Percentiles rank a stretch among this genome's conserved stretches.
Evolutionary conservation across 352 stramenopile genomes (phyloP).

Genomic region (Plasmopara muralis): DNA sequence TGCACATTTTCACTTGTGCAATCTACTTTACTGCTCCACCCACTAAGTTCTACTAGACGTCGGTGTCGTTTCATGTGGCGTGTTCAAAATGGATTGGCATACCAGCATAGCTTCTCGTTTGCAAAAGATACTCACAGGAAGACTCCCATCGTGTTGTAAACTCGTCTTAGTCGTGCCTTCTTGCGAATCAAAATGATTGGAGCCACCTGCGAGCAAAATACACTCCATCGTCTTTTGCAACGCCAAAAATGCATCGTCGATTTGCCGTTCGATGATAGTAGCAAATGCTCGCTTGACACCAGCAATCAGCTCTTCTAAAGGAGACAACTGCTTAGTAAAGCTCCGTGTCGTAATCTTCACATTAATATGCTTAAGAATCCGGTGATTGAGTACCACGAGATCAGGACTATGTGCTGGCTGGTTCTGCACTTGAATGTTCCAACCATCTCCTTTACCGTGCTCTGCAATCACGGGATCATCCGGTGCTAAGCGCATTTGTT

Average conservation of each 20-base stretch:
- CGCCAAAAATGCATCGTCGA: constrained; percentile 22
- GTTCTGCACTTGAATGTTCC: constrained; percentile 35
- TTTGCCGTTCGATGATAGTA: constrained; percentile 14
- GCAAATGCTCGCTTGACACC: constrained; percentile 23
- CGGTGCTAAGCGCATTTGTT: constrained; percentile 29
- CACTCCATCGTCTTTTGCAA: constrained; percentile 41
- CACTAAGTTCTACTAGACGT: constrained; percentile 1
- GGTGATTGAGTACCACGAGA: constrained; percentile 30
- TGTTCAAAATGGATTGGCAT: constrained; percentile 21
- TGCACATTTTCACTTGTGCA: no score
- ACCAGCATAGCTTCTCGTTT: constrained; percentile 18
- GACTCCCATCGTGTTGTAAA: constrained; percentile 30
- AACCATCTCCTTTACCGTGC: constrained; percentile 23
- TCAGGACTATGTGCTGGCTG: constrained; percentile 34
- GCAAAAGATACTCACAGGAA: constrained; percentile 33
- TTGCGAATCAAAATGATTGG: constrained; percentile 29
- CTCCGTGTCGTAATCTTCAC: constrained; percentile 11
- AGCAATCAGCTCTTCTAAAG: constrained; percentile 21
- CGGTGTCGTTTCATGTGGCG: constrained; percentile 2
- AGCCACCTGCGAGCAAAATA: constrained; percentile 26
- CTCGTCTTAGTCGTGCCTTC: constrained; percentile 25
- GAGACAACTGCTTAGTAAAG: constrained; percentile 4
- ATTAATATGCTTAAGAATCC: constrained; percentile 27
- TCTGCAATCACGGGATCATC: constrained; percentile 28
- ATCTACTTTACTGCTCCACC: no score